Base-by-base conservation (phyloP, 352 stramenopile species). In the Blastocystis sp. region DNA sequence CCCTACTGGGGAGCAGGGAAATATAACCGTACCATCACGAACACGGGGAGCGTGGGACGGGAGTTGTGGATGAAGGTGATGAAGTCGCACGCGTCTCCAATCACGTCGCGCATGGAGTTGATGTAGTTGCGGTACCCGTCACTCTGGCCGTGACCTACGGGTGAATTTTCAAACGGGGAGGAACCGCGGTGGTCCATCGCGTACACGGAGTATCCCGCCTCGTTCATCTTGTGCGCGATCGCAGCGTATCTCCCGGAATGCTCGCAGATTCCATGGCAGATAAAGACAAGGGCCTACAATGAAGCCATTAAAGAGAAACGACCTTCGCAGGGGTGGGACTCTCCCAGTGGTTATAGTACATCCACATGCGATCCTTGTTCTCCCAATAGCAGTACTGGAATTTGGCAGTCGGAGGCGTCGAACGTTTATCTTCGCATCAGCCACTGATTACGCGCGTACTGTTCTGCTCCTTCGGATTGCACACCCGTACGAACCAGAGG, bases 241-340 rank as follows among this genome's bases (percentile, higher is more conserved):
- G 4, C 28, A 28, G 43, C 79, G 66, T 90, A 90, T 19, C 88
- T 66, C 4, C n/a, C 28, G 5, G 52, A 80, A 59, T 89, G 84
- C 43, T 90, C 88, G 61, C 82, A 80, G 53, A 90, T 76, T 17
- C 88, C 88, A 43, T 90, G 88, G n/a, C 69, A 90, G 28, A 90
- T 45, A 65, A 90, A 41, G 9, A 90, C 43, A 34, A 90, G 28
- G 0, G 14, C 88, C 71, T 89, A 67, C 28, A 59, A 7, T 81
- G 14, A 40, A 64, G 23, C 0, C 2, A 43, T 11, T 48, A 5
- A 23, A 34, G 19, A 23, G 23, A 81, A 41, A 14, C 4, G 34
- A 81, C 71, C 66, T 65, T 81, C 7, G 71, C 40, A 52, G 43
- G 43, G 38, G 28, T 28, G 10, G 43, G 21, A 21, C 40, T 40